These are phyloP conservation scores for Fusarium xylarioides DNA, from an alignment of 2,329 filamentous ascomycete genomes.

Conservation along the genomic window DNA sequence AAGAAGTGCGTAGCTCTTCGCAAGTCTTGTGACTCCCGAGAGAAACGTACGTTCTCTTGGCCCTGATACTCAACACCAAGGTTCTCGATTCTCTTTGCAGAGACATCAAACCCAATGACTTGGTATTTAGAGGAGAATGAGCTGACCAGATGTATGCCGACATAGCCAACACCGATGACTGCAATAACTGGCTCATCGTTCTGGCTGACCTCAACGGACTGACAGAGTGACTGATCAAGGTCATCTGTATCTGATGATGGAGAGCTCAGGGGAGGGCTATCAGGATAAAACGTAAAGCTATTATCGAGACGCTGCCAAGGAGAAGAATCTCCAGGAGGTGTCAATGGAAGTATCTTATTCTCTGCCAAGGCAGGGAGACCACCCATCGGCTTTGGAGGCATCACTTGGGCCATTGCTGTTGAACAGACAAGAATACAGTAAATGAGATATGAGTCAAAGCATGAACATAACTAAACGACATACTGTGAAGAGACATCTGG, in stretches of 20 bases:
- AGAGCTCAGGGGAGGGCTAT: slow-evolving; percentile 21
- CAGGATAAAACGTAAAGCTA: slow-evolving; percentile 10
- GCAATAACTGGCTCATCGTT: slow-evolving; percentile 49
- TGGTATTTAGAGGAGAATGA: slow-evolving; percentile 52
- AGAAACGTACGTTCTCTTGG: slow-evolving; percentile 41
- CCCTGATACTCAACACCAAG: slow-evolving; percentile 42
- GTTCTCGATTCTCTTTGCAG: slow-evolving; percentile 46
- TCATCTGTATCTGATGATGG: background rate
- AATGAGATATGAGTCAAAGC: background rate
- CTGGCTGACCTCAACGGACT: background rate
- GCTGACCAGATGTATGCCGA: slow-evolving; percentile 57
- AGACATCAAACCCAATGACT: slow-evolving; percentile 59
- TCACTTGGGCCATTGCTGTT: slow-evolving; percentile 8
- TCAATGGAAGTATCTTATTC: background rate
- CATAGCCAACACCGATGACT: slow-evolving; percentile 62
- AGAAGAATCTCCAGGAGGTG: slow-evolving; percentile 1
- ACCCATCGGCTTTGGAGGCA: background rate
- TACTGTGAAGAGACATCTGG: background rate
- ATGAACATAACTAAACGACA: background rate
- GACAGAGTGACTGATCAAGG: background rate
- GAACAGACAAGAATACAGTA: background rate
- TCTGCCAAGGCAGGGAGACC: background rate
- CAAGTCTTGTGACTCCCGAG: slow-evolving; percentile 48
- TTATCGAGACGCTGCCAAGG: slow-evolving; percentile 12
- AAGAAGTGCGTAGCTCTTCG: slow-evolving; percentile 58